These are phyloP conservation scores for Vaccinium myrtillus DNA, from an alignment of 148 eudicot species.

Conservation along the genomic window DNA sequence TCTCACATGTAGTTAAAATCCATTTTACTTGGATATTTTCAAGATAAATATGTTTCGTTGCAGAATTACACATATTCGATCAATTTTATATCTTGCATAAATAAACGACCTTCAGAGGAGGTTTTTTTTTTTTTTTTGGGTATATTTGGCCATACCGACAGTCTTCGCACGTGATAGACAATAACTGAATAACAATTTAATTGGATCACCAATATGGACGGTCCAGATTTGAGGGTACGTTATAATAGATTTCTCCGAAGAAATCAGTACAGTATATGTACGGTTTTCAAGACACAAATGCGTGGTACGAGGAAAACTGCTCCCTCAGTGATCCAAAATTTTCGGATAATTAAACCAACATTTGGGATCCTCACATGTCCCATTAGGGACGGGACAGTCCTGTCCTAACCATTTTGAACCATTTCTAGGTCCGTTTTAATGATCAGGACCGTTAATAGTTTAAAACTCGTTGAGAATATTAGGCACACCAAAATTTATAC, in stretches of 20 bases:
- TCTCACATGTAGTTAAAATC: too few species aligned
- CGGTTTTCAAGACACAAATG: not conserved
- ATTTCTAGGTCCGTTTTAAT: too few species aligned
- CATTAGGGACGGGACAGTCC: too few species aligned
- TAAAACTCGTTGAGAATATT: too few species aligned
- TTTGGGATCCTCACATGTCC: not conserved
- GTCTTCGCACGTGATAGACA: conserved; percentile 32
- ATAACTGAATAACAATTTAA: not conserved
- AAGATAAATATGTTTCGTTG: not conserved
- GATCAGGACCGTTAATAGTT: too few species aligned
- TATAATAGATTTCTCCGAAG: not conserved
- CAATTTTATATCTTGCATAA: not conserved
- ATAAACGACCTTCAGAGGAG: not conserved
- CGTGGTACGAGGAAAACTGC: not conserved
- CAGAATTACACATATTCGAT: not conserved
- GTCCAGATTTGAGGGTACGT: not conserved
- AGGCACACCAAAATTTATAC: too few species aligned
- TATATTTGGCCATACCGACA: too few species aligned
- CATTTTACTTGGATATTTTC: too few species aligned
- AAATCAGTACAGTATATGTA: not conserved
- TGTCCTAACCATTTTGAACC: too few species aligned
- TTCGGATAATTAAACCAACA: not conserved
- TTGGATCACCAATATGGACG: conserved; percentile 33
- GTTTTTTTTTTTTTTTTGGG: too few species aligned
- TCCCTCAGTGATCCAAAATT: conserved; percentile 3